Evolutionary conservation across 345 rosid species (phyloP), one percentile per base, ranked within the genome.

Genomic region (Microcos paniculata): DNA sequence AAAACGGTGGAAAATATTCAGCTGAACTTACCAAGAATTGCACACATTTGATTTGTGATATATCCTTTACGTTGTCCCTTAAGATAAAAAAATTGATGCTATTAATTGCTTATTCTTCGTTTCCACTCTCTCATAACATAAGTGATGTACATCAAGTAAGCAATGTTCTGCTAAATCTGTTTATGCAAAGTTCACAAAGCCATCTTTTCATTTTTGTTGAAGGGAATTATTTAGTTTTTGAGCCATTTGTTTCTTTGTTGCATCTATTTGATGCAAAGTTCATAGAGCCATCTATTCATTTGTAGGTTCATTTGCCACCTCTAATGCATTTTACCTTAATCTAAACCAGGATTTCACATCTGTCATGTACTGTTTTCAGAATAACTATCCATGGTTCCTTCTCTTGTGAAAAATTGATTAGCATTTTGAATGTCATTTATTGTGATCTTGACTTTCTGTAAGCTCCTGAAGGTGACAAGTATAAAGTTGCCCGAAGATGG

Each of bases 401-500:
- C 16, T 70, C 35, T 4, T 6, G 35, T 31, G n/a, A 28, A 11
- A 21, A 11, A n/a, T 13, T 24, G 55, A 71, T 14, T 28, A 68
- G 14, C 21, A 16, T 68, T 28, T 66, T 57, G 14, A 57, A 53
- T 58, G 66, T 45, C 24, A 48, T 49, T 74, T 61, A 75, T 35
- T 79, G 82, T 62, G 45, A 59, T 81, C 96, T 88, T 93, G 81
- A 91, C 92, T 70, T 74, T 79, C 70, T 59, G 75, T 80, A 96
- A 86, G 88, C 89, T 80, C 89, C 99, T 72, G 93, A 92, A 87
- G 94, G 99, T 77, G 98, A 93, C 85, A 96, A 96, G 80, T 90
- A 87, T 83, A 88, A 85, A 87, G 97, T 92, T 85, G 98, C 99
- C 49, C 79, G 77, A 56, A 88, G 86, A 81, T 96, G 99, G 99